Percentiles rank a stretch among this genome's conserved stretches.
Conservation (phyloP, 768 basidiomycete species). For the Pluteus cervinus region DNA sequence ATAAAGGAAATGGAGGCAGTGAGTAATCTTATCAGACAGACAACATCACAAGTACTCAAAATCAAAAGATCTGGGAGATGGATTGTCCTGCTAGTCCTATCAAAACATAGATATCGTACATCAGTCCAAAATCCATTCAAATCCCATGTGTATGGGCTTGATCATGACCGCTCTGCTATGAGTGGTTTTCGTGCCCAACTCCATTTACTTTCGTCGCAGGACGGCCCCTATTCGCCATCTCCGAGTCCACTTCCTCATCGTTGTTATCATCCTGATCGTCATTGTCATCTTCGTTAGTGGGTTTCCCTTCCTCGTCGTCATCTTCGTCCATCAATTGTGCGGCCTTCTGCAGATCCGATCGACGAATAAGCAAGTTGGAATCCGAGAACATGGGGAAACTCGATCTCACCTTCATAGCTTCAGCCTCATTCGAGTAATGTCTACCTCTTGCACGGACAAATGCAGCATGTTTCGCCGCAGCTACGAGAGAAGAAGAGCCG, state of each 20-base stretch:
- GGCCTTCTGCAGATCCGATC: constrained; percentile 44
- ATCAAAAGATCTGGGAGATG: too few species aligned
- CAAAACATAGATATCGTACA: too few species aligned
- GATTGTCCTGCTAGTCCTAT: too few species aligned
- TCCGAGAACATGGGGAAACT: not conserved
- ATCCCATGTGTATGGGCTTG: too few species aligned
- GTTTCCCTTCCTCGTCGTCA: too few species aligned
- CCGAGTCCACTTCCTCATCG: constrained; percentile 16
- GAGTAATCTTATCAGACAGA: constrained; percentile 11
- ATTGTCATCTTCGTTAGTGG: constrained; percentile 41
- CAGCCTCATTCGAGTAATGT: constrained; percentile 88
- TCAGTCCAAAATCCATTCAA: too few species aligned
- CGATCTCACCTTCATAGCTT: constrained; percentile 81
- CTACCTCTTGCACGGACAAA: constrained; percentile 77
- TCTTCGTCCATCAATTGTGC: constrained; percentile 58
- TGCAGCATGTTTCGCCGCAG: constrained; percentile 75
- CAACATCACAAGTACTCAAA: too few species aligned
- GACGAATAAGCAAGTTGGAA: constrained; percentile 5
- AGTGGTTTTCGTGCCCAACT: constrained; percentile 15
- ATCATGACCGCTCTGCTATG: constrained; percentile 10
- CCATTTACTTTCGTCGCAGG: constrained; percentile 21
- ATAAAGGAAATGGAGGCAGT: not conserved
- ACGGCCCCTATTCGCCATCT: constrained; percentile 1
- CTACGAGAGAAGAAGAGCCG: constrained; percentile 28
- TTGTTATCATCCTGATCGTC: constrained; percentile 18